Evolutionary conservation across 257 asterid genomes (phyloP).

Genomic region (Sherardia arvensis): DNA sequence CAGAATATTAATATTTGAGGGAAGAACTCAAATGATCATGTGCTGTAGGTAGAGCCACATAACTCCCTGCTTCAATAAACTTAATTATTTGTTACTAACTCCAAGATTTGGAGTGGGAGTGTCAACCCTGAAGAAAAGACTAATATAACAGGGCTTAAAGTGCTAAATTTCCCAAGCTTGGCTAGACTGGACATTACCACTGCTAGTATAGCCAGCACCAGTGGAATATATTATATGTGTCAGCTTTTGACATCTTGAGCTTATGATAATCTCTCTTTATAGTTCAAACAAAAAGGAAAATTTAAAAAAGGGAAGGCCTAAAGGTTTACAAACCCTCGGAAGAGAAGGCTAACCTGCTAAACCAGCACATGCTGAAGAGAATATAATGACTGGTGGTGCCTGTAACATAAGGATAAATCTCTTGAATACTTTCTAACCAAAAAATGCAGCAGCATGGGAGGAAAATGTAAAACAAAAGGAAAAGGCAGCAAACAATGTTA

Average conservation of each 20-base stretch:
- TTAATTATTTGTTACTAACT: not conserved
- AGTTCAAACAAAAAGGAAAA: not conserved
- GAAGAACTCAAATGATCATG: not conserved
- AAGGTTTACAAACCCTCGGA: slow-evolving; percentile 5
- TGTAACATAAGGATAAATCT: slow-evolving; percentile 25
- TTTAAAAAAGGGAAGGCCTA: not conserved
- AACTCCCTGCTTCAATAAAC: not conserved
- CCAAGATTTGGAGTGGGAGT: not conserved
- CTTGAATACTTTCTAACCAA: slow-evolving; percentile 4
- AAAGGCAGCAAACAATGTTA: not conserved
- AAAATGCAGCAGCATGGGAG: not conserved
- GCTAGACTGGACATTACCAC: no score
- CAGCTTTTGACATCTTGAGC: not conserved
- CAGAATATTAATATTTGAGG: not conserved
- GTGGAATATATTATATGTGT: no score
- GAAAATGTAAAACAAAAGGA: not conserved
- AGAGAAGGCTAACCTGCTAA: slow-evolving; percentile 50
- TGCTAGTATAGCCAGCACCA: no score
- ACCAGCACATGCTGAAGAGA: slow-evolving; percentile 92
- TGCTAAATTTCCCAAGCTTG: not conserved
- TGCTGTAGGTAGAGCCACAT: not conserved
- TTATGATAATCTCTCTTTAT: not conserved
- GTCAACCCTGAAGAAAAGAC: not conserved
- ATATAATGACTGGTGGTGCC: slow-evolving; percentile 84
- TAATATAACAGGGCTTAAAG: not conserved